phyloP scores from a whole-genome alignment of 2,329 filamentous ascomycete species.

The Arthrobotrys musiformis region DNA sequence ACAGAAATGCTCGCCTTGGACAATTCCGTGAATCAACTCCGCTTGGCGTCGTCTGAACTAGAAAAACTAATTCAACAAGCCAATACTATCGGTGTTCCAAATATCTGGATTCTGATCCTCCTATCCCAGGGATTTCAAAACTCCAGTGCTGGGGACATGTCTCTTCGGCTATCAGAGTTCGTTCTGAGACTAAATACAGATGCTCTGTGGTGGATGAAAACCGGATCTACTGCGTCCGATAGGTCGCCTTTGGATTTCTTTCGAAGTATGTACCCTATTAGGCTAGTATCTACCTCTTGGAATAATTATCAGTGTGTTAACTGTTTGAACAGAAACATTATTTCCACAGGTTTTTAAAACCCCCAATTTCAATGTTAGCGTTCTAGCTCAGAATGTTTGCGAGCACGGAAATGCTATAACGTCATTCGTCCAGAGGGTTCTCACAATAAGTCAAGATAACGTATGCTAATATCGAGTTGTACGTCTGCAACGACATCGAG shows the following conservation, averaged over 20 bases:
- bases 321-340: not conserved
- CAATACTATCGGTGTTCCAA: slow-evolving; percentile 26
- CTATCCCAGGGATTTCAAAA: slow-evolving; percentile 56
- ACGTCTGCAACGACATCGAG: not conserved
- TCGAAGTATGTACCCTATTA: slow-evolving; percentile 8
- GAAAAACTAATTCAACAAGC: slow-evolving; percentile 37
- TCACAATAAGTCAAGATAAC: slow-evolving; percentile 2
- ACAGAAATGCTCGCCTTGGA: slow-evolving; percentile 59
- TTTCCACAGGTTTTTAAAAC: slow-evolving; percentile 47
- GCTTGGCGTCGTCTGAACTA: slow-evolving; percentile 57
- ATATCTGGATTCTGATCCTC: slow-evolving; percentile 58
- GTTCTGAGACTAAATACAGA: slow-evolving; percentile 24
- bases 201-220: slow-evolving; percentile 43
- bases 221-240: not conserved
- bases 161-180: slow-evolving; percentile 43
- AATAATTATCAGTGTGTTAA: not conserved
- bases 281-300: not conserved
- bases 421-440: slow-evolving; percentile 24
- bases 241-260: slow-evolving; percentile 34
- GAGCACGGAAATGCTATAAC: slow-evolving; percentile 44
- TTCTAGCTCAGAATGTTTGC: slow-evolving; percentile 27
- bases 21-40: slow-evolving; percentile 59
- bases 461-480: not conserved
- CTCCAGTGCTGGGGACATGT: slow-evolving; percentile 55
- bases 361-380: slow-evolving; percentile 40